Percentiles rank a stretch among this genome's conserved stretches.
Evolutionary conservation across 2,329 filamentous ascomycete species (phyloP).

Genomic region (Fusarium goolgardi): DNA sequence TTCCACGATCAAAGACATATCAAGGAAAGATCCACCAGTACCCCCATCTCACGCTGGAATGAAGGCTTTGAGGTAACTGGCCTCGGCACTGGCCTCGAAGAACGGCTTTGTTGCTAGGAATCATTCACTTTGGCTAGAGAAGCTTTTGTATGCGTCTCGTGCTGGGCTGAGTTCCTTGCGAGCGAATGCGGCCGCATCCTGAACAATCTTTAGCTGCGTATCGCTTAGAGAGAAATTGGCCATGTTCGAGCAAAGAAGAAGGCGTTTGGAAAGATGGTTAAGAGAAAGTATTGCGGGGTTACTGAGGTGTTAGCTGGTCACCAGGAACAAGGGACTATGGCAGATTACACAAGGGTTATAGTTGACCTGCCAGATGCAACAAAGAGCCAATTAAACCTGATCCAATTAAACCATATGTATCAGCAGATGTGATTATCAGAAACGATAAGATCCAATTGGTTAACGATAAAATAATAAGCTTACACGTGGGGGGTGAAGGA

Average conservation of each 20-base stretch:
- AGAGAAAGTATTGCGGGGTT: background rate
- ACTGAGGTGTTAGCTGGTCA: background rate
- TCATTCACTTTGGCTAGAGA: background rate
- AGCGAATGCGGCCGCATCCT: background rate
- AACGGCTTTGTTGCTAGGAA: background rate
- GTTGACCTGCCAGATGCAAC: too few relatives aligned
- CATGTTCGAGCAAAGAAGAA: background rate
- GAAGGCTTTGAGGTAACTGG: conserved; percentile 2
- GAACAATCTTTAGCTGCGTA: background rate
- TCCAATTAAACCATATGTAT: too few relatives aligned
- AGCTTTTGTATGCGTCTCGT: background rate
- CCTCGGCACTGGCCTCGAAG: background rate
- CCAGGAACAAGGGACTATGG: fast-evolving
- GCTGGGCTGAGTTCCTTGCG: background rate
- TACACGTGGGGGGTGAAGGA: too few relatives aligned
- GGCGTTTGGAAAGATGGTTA: fast-evolving
- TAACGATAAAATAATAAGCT: too few relatives aligned
- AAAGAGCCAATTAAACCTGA: too few relatives aligned
- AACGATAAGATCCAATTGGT: too few relatives aligned
- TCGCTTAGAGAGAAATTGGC: background rate
- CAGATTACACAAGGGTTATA: background rate
- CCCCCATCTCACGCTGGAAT: background rate
- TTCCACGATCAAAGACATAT: background rate
- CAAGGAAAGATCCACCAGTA: background rate
- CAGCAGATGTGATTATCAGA: too few relatives aligned